Evolutionary conservation across 192 early-diverging fungal genomes (phyloP), one percentile per base, ranked within the genome.

Genomic region (Nowakowskiella sp.): DNA sequence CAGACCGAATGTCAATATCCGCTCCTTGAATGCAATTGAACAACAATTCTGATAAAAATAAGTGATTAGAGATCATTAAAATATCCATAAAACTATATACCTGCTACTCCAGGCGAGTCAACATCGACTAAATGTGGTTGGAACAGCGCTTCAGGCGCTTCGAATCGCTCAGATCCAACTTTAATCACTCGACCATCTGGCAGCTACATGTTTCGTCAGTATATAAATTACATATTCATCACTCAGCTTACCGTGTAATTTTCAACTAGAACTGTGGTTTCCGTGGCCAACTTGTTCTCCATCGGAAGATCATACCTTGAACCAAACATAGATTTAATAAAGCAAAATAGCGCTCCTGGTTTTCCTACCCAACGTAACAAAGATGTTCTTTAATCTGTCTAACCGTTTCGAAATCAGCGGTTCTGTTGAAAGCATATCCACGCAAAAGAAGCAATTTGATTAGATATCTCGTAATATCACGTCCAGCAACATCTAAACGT

Each of bases 141-240:
- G 88, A 99, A 97, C 67, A 99, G 74, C 51, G 91, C 92, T 65
- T 99, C 96, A 30, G 96, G 94, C 6, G 94, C 96, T 63, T 96
- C 90, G 71, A 95, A 99, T 48, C 96, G 71, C 71, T 99, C 96
- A 10, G 91, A 93, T 6, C 96, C 94, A 22, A 99, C 85, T 65
- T 95, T 99, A 68, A 99, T 99, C 25, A 96, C 81, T 32, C 92
- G 89, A 19, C 96, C 96, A 65, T 99, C 96, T 34, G 96, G 96
- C 29, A 99, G 82, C 84, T 87, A 31, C n/a, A 25, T 27, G 43
- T 61, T 22, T 7, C 43, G 47, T 22, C 16, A n/a, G 8, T 53
- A n/a, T 16, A 43, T 36, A 46, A 39, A 13, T 49, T 13, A 24
- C 45, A 53, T 49, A 13, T 13, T 53, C 10, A 49, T 8, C 28